These are phyloP conservation scores for Gastrodia elata DNA, from an alignment of 106 monocot species.

Conservation along the genomic window DNA sequence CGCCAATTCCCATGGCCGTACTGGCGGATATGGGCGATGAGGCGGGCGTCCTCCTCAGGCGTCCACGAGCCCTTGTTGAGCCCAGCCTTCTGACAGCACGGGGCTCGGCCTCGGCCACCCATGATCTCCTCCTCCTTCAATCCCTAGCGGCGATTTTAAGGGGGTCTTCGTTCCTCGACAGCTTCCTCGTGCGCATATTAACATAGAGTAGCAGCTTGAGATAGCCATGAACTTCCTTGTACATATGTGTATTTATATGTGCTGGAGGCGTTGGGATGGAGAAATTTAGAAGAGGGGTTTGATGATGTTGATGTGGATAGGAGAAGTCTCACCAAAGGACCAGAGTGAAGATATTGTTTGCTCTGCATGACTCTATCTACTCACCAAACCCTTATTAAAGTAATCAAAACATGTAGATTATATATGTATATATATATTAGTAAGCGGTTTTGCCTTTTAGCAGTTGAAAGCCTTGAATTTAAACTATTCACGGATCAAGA, in stretches of 20 bases:
- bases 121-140: background rate
- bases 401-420: no score
- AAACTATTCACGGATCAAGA: no score
- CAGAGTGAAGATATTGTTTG: background rate
- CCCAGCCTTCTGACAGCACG: conserved; percentile 60
- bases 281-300: background rate
- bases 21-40: conserved; percentile 50
- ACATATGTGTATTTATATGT: background rate
- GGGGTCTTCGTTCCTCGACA: background rate
- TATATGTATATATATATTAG: no score
- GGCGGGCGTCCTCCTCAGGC: conserved; percentile 59
- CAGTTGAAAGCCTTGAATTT: no score
- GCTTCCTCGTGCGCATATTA: background rate
- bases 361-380: background rate
- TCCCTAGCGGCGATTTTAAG: no score
- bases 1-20: conserved; percentile 68
- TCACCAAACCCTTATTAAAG: background rate
- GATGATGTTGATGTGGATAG: background rate
- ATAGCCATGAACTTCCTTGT: background rate
- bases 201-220: background rate
- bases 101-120: conserved; percentile 38
- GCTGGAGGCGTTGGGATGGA: background rate
- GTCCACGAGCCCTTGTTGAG: conserved; percentile 80
- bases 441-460: no score
- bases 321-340: no score